Base-by-base conservation (phyloP, 306 rosid genomes). In the Quillaja saponaria region DNA sequence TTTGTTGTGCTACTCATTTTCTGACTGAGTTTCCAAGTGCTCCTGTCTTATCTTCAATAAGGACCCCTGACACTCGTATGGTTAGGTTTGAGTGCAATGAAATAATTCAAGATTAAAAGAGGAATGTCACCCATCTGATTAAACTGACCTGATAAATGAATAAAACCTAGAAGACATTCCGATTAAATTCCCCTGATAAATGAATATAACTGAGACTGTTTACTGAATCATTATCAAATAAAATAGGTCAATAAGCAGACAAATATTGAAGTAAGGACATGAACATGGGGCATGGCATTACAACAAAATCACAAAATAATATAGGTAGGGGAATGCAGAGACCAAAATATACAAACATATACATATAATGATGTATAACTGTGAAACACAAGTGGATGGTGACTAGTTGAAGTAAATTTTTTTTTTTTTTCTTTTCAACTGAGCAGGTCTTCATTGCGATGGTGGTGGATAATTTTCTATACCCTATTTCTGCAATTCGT, bases 381-480 rank as follows among this genome's bases (percentile, higher is more conserved):
- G 31, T 39, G 44, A 39, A 2, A 7, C 44, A 39, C 13, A 12
- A 39, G 7, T 37, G 61, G 55, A 54, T 64, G 72, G 18, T 45
- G 52, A 46, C 50, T 64, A 49, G 60, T 68, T 62, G 44, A 66
- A 74, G 54, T 49, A 13, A 55, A 40, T 31, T 35, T 49, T 63
- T 16, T 41, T 46, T 31, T 35, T 49, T 63, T 16, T 41, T 68
- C 8, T 54, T 55, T 66, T 69, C 28, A 16, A 14, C 44, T 74
- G 70, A 49, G 67, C 95, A 94, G 99, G 96, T 94, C 20, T 94
- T 90, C 76, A 76, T 94, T 40, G 97, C 99, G n/a, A 55, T 94
- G 80, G 25, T 94, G 78, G 99, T 87, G 55, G 99, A 78, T 74
- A 94, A 94, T 80, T 94, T 83, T 71, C 68, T 94, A 16, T 94